phyloP scores from a whole-genome alignment of 495 filamentous ascomycete species.

The Neurospora pannonica region DNA sequence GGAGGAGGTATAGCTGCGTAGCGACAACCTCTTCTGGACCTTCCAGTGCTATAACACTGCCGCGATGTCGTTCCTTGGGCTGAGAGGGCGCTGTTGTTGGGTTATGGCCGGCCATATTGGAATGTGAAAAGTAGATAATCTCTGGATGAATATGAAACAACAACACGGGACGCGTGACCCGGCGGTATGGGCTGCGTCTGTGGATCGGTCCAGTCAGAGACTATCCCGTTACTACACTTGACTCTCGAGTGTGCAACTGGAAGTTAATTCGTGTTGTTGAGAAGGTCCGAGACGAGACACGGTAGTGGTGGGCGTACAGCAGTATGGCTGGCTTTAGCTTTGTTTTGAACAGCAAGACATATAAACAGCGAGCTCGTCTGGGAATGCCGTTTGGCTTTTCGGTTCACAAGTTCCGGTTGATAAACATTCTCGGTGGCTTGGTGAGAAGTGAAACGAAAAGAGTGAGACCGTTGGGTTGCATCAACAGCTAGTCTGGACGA shows the following conservation, averaged over 20 bases:
- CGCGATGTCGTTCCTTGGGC: conserved; percentile 14
- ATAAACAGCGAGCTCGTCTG: not conserved
- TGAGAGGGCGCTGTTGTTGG: not conserved
- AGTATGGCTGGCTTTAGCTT: not conserved
- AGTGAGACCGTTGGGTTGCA: not conserved
- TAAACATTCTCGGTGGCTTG: not conserved
- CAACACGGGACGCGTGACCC: not conserved
- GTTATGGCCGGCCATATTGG: not conserved
- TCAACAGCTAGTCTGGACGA: not conserved
- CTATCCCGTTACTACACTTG: not conserved
- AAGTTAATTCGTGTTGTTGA: not conserved
- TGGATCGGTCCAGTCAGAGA: not conserved
- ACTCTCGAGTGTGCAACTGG: not conserved
- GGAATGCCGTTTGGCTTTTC: not conserved
- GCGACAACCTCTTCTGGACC: conserved; percentile 37
- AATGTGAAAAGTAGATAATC: not conserved
- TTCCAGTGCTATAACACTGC: conserved; percentile 44
- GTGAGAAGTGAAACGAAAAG: not conserved
- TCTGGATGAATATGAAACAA: not conserved
- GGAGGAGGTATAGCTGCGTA: conserved; percentile 42
- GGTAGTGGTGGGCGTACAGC: not conserved
- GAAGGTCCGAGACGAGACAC: not conserved
- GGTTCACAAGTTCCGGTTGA: not conserved
- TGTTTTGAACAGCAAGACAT: not conserved
- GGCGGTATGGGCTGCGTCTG: not conserved